phyloP scores from a whole-genome alignment of 2,329 filamentous ascomycete genomes.

The Aspergillus sergii region DNA sequence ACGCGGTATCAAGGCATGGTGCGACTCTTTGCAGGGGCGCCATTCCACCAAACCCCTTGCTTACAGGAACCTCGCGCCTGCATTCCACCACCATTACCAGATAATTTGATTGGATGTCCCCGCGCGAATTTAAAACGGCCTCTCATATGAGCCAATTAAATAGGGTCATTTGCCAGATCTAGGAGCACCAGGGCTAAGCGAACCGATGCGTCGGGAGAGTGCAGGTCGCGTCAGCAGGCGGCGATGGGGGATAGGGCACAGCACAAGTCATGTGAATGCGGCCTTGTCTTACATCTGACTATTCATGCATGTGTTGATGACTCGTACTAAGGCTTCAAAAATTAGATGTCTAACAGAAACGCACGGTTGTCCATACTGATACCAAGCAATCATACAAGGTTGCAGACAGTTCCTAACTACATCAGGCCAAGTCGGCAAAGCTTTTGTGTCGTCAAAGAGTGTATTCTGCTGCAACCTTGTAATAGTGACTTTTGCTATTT shows the following conservation, averaged over 20 bases:
- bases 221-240: neutral
- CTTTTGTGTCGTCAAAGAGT: too few species aligned
- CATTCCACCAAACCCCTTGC: conserved; percentile 1
- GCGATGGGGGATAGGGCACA: neutral
- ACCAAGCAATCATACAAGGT: neutral
- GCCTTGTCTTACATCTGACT: neutral
- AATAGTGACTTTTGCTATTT: too few species aligned
- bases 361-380: neutral
- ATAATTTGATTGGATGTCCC: neutral
- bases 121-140: neutral
- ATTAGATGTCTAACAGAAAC: too few species aligned
- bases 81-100: neutral
- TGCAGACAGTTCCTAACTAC: neutral
- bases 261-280: neutral
- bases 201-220: neutral
- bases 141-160: neutral
- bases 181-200: neutral
- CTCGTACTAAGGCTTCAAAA: neutral
- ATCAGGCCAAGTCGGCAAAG: neutral
- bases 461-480: too few species aligned
- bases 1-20: neutral
- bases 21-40: neutral
- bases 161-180: neutral
- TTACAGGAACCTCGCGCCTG: neutral
- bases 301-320: neutral